Percentiles rank a stretch among this genome's conserved stretches.
Conservation (phyloP, 2,329 filamentous ascomycete species). For the Neoascochyta sp. region DNA sequence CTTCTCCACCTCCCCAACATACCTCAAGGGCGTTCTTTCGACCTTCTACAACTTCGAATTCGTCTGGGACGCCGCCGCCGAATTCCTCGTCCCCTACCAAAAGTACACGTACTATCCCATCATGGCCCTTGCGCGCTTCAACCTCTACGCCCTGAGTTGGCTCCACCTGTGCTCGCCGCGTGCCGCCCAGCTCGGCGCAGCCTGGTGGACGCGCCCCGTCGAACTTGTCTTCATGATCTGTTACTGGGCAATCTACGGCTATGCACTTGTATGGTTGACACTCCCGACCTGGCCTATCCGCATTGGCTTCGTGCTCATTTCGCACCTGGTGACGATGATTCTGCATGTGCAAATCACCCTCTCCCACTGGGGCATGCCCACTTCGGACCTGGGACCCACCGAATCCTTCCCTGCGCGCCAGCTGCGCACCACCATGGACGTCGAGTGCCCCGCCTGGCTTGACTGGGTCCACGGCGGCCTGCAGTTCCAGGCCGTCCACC, state of each 20-base stretch:
- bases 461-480: conserved; percentile 86
- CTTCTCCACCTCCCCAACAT: conserved; percentile 80
- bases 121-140: conserved; percentile 78
- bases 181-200: conserved; percentile 69
- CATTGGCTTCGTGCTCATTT: conserved; percentile 71
- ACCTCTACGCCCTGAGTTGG: conserved; percentile 80
- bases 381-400: conserved; percentile 73
- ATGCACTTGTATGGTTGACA: conserved; percentile 68
- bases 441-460: conserved; percentile 82
- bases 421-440: conserved; percentile 90
- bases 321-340: conserved; percentile 75
- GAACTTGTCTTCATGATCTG: conserved; percentile 71
- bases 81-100: conserved; percentile 68
- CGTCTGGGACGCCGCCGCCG: conserved; percentile 71
- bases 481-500: conserved; percentile 87
- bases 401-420: conserved; percentile 90
- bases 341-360: conserved; percentile 88
- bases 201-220: conserved; percentile 80
- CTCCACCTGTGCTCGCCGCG: conserved; percentile 67
- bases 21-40: conserved; percentile 68
- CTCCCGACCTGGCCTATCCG: conserved; percentile 68
- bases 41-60: conserved; percentile 82
- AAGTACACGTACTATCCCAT: conserved; percentile 80
- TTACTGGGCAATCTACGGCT: conserved; percentile 87
- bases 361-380: conserved; percentile 92